These are phyloP conservation scores for Diaporthe longicolla DNA, from an alignment of 2,329 filamentous ascomycete genomes.

Conservation along the genomic window DNA sequence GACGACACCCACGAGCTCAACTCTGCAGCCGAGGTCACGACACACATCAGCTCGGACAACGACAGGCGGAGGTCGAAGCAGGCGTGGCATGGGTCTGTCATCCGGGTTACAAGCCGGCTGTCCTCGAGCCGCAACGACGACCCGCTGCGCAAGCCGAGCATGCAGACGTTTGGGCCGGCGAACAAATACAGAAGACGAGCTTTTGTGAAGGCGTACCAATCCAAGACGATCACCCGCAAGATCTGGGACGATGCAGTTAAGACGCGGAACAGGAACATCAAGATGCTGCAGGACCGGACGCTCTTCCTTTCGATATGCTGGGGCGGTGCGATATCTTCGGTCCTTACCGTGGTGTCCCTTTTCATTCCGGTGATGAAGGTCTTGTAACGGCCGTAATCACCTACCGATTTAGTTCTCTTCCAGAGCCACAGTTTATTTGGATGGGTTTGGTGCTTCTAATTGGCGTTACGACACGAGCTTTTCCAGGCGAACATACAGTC, in stretches of 20 bases:
- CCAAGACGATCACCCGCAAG: conserved; percentile 47
- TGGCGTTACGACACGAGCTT: background rate
- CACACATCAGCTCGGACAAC: conserved; percentile 12
- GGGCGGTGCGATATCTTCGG: conserved; percentile 51
- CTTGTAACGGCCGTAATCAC: background rate
- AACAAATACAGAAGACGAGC: conserved; percentile 52
- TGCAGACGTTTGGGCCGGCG: conserved; percentile 53
- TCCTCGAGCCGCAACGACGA: conserved; percentile 42
- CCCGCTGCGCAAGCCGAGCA: conserved; percentile 47
- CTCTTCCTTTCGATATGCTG: conserved; percentile 53
- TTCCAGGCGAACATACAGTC: conserved; percentile 7
- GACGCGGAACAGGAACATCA: conserved; percentile 51
- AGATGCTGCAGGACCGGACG: conserved; percentile 52
- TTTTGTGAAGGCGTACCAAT: conserved; percentile 50
- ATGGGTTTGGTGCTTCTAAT: conserved; percentile 5
- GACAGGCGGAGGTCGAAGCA: conserved; percentile 6
- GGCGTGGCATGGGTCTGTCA: background rate
- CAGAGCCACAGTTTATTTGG: background rate
- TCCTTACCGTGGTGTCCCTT: conserved; percentile 49
- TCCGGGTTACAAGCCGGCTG: conserved; percentile 16
- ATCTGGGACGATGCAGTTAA: conserved; percentile 50
- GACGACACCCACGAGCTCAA: conserved; percentile 26
- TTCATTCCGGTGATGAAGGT: conserved; percentile 47
- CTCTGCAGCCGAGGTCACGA: conserved; percentile 20
- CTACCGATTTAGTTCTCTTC: background rate